Conservation (phyloP, 352 stramenopile species). For the Pythium insidiosum region DNA sequence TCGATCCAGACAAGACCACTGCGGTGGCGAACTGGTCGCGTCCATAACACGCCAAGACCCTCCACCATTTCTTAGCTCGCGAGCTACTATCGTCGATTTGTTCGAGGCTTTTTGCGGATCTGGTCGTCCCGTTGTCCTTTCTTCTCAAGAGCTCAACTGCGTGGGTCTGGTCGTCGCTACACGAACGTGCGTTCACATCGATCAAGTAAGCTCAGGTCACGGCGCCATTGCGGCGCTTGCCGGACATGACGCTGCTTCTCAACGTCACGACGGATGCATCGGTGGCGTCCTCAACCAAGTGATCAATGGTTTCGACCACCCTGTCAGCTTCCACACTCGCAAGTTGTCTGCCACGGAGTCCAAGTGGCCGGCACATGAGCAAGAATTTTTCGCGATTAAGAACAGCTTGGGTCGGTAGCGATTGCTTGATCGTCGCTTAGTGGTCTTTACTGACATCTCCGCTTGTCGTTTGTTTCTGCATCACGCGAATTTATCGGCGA, state of each 20-base stretch:
- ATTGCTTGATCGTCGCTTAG: conserved; percentile 1
- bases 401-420: conserved; percentile 1
- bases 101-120: conserved; percentile 8
- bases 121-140: conserved; percentile 11
- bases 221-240: conserved; percentile 1
- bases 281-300: conserved; percentile 1
- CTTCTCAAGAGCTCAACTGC: conserved; percentile 9
- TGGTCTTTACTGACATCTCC: conserved; percentile 10
- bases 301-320: not conserved
- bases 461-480: conserved; percentile 7
- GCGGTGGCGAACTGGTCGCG: conserved; percentile 2
- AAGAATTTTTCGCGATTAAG: conserved; percentile 10
- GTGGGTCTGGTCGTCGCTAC: conserved; percentile 3
- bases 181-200: conserved; percentile 5
- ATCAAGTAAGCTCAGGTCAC: conserved; percentile 8
- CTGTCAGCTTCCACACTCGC: conserved; percentile 1
- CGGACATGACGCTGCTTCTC: conserved; percentile 3
- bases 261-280: conserved; percentile 2
- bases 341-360: conserved; percentile 2
- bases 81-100: conserved; percentile 15
- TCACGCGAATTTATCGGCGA: conserved; percentile 4
- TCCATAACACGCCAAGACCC: conserved; percentile 6
- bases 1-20: conserved; percentile 5
- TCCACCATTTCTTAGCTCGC: conserved; percentile 11
- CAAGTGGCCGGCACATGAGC: conserved; percentile 3